A percentile compares a stretch with the other conserved stretches of the same genome.
Evolutionary conservation across 2,329 filamentous ascomycete genomes (phyloP).

Genomic region (Diaporthe ilicicola): DNA sequence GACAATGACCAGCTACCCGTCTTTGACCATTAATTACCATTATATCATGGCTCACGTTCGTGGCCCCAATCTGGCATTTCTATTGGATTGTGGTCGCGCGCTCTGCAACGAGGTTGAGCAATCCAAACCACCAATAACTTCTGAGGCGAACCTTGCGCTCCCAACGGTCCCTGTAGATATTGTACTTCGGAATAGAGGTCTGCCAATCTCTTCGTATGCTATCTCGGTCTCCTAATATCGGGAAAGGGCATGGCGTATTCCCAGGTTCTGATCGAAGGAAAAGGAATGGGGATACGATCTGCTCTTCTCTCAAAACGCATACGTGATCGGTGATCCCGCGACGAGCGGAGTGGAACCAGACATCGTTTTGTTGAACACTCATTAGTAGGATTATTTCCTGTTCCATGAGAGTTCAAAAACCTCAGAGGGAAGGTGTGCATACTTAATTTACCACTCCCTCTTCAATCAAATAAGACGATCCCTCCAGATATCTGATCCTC

Average conservation of each 20-base stretch:
- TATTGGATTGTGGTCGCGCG: neutral
- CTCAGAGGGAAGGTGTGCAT: neutral
- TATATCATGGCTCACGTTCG: neutral
- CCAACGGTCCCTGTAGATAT: slow-evolving; percentile 9
- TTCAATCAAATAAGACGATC: neutral
- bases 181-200: neutral
- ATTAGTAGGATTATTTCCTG: neutral
- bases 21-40: neutral
- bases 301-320: neutral
- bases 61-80: neutral
- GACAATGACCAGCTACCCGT: no score
- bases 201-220: neutral
- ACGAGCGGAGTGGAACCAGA: neutral
- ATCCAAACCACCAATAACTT: neutral
- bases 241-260: neutral
- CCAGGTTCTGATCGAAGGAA: neutral
- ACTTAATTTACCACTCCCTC: neutral
- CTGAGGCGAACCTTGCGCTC: neutral
- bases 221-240: neutral
- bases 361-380: neutral
- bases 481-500: slow-evolving; percentile 1
- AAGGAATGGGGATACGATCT: neutral
- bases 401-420: neutral
- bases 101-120: neutral
- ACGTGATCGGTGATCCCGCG: neutral